phyloP scores from a whole-genome alignment of 352 stramenopile genomes.

The Elongisporangium anandrum region DNA sequence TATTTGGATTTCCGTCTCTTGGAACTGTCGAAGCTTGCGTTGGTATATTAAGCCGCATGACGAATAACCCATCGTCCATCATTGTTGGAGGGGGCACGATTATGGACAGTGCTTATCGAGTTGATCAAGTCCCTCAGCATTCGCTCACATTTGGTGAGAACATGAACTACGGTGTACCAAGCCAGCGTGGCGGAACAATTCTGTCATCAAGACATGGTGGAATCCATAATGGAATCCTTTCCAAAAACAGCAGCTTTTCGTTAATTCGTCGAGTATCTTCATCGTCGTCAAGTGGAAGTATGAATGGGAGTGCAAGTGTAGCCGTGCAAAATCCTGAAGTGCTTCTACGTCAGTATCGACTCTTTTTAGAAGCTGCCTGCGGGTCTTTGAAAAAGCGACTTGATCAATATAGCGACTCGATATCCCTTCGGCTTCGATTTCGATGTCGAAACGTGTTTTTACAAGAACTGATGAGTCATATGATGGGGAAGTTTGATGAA shows the following conservation, averaged over 20 bases:
- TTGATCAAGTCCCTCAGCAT: slow-evolving; percentile 38
- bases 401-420: slow-evolving; percentile 53
- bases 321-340: slow-evolving; percentile 71
- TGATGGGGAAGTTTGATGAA: slow-evolving; percentile 70
- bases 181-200: slow-evolving; percentile 13
- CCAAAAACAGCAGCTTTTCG: slow-evolving; percentile 21
- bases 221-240: slow-evolving; percentile 17
- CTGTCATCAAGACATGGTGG: slow-evolving; percentile 17
- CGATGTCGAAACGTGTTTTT: slow-evolving; percentile 74
- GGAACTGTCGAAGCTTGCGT: slow-evolving; percentile 70
- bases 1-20: slow-evolving; percentile 71
- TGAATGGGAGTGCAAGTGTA: slow-evolving; percentile 15
- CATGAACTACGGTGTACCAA: slow-evolving; percentile 36
- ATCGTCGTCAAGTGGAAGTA: slow-evolving; percentile 33
- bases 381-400: slow-evolving; percentile 54
- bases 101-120: slow-evolving; percentile 19
- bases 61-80: slow-evolving; percentile 51
- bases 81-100: slow-evolving; percentile 2
- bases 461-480: slow-evolving; percentile 81
- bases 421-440: slow-evolving; percentile 69
- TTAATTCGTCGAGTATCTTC: slow-evolving; percentile 31
- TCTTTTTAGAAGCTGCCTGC: slow-evolving; percentile 64
- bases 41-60: slow-evolving; percentile 73
- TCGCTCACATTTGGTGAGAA: slow-evolving; percentile 59
- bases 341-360: slow-evolving; percentile 62